Evolutionary conservation across 768 basidiomycete genomes (phyloP), one percentile per base, ranked within the genome.

Genomic region (Boletus sp.): DNA sequence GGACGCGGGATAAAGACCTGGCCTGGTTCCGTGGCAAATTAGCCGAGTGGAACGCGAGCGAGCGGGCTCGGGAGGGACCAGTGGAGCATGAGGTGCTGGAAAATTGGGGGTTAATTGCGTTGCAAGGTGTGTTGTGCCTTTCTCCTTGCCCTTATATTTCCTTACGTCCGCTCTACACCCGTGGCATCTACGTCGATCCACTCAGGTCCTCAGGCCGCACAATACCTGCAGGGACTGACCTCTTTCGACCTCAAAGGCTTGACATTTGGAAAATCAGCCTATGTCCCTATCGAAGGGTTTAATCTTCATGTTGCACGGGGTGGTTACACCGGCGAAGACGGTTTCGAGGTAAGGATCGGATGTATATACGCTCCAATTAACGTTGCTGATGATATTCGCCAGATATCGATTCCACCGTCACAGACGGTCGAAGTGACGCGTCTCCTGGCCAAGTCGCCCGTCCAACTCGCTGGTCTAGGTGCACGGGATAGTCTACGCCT

Each of bases 241-340:
- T 80, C 86, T 10, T 88, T 82, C 63, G 89, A 94, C 71, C 78
- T 98, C 11, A 73, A 76, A 20, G 74, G 78, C 40, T 75, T 98
- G 49, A 89, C 87, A 29, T 98, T 99, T 66, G 94, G 94, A 39
- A 86, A 83, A 59, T 88, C 90, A 18, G 87, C 89, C 0, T 93
- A 85, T 67, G 81, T 92, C 9, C 84, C 89, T 1, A 80, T 97
- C 41, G 87, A 87, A 56, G 70, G 72, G 18, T 67, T 75, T 56
- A 66, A 71, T 4, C 81, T 92, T 36, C 94, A 98, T 68, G 84
- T 98, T 32, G 90, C 94, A 8, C 85, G 97, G 15, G 92, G 94
- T 30, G 97, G 97, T 5, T 99, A 99, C 74, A 98, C 97, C 0
- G 97, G 97, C 11, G 97, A 99, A 75, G 97, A 99, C 72, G 97